These are phyloP conservation scores for Tetrastigma voinierianum DNA, from an alignment of 164 flowering plant species.

Conservation along the genomic window DNA sequence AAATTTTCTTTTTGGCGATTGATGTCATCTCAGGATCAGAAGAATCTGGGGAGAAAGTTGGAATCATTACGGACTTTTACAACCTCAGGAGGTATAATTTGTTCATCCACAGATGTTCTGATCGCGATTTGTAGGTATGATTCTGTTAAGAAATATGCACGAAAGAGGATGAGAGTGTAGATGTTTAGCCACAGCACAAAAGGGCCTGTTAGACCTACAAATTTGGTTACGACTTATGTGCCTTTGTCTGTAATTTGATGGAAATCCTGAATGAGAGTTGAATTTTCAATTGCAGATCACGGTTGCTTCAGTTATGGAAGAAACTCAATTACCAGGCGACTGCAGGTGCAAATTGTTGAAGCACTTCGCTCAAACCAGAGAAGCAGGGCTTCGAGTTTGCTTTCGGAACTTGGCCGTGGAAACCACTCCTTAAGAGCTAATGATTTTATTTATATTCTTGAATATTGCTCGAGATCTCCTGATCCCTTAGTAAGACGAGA, in stretches of 20 bases:
- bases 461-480: slow-evolving; percentile 64
- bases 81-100: slow-evolving; percentile 6
- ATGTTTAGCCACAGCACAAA: not conserved
- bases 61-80: slow-evolving; percentile 6
- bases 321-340: slow-evolving; percentile 17
- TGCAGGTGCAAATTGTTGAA: slow-evolving; percentile 57
- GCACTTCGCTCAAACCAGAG: slow-evolving; percentile 70
- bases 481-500: slow-evolving; percentile 66
- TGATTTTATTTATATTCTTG: slow-evolving; percentile 56
- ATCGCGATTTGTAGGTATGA: too few relatives aligned
- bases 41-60: slow-evolving; percentile 3
- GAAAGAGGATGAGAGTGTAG: too few relatives aligned
- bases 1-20: not conserved
- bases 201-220: not conserved
- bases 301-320: slow-evolving; percentile 12
- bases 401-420: slow-evolving; percentile 35
- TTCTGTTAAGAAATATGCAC: too few relatives aligned
- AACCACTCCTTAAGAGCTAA: slow-evolving; percentile 26
- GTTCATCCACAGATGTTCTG: not conserved
- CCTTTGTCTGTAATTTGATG: not conserved
- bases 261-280: not conserved
- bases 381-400: slow-evolving; percentile 59
- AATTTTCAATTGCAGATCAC: slow-evolving; percentile 25
- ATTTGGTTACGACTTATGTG: not conserved
- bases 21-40: slow-evolving; percentile 11